Percentiles rank a stretch among this genome's conserved stretches.
Conservation (phyloP, 345 rosid genomes). For the Ricinus communis region DNA sequence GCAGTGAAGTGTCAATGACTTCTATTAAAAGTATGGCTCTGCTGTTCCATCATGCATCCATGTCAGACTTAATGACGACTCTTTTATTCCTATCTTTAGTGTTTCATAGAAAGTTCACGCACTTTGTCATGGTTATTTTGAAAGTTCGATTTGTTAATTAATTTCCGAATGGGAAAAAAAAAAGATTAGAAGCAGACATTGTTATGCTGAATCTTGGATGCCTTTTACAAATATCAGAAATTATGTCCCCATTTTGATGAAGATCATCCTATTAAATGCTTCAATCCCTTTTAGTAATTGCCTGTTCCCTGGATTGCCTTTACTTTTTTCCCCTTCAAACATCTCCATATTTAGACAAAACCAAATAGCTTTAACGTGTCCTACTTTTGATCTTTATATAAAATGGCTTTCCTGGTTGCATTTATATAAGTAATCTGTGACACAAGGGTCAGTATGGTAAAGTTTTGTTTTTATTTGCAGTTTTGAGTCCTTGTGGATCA, state of each 20-base stretch:
- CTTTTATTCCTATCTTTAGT: neutral
- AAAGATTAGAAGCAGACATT: neutral
- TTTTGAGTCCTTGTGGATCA: constrained; percentile 71
- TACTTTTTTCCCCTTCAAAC: no score
- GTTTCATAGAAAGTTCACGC: neutral
- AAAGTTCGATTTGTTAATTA: no score
- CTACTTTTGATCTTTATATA: constrained; percentile 3
- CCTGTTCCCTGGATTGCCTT: neutral
- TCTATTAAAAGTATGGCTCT: neutral
- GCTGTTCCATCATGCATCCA: neutral
- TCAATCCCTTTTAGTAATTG: neutral
- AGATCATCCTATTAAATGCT: neutral
- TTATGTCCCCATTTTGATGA: neutral
- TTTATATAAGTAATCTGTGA: neutral
- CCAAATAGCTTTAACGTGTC: neutral
- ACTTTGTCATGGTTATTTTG: neutral
- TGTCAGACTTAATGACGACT: neutral
- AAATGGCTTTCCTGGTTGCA: constrained; percentile 11
- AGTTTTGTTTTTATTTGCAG: constrained; percentile 42
- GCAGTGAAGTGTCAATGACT: neutral
- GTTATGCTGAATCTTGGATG: neutral
- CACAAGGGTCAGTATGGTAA: constrained; percentile 15
- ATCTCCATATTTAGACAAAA: neutral
- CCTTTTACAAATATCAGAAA: neutral
- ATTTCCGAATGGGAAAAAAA: neutral